Evolutionary conservation across 352 stramenopile species (phyloP).

Genomic region (Discostella stelligera): DNA sequence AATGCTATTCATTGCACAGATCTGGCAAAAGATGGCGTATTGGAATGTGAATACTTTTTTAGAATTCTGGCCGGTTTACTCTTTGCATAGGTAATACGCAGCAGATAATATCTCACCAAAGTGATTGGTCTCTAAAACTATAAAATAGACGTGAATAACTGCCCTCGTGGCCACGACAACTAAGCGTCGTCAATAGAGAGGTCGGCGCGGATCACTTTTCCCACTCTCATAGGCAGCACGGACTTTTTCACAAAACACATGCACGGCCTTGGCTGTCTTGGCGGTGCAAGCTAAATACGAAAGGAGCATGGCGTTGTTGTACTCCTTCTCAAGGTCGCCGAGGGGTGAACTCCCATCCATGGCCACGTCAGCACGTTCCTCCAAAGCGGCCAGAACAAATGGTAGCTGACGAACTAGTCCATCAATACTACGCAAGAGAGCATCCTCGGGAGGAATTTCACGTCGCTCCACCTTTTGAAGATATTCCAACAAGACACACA

Average conservation of each 20-base stretch:
- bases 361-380: slow-evolving; percentile 3
- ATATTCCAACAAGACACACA: slow-evolving; percentile 65
- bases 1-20: slow-evolving; percentile 94
- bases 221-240: slow-evolving; percentile 28
- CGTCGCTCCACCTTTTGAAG: slow-evolving; percentile 48
- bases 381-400: slow-evolving; percentile 33
- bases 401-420: slow-evolving; percentile 58
- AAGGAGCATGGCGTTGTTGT: slow-evolving; percentile 54
- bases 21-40: slow-evolving; percentile 86
- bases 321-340: slow-evolving; percentile 38
- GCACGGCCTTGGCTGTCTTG: slow-evolving; percentile 59
- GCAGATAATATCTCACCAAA: slow-evolving; percentile 1
- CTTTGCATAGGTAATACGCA: neutral
- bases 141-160: neutral
- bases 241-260: slow-evolving; percentile 74
- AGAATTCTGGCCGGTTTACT: slow-evolving; percentile 81
- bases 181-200: slow-evolving; percentile 10
- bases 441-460: slow-evolving; percentile 28
- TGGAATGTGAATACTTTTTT: slow-evolving; percentile 92
- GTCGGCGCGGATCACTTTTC: slow-evolving; percentile 16
- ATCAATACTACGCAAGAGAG: slow-evolving; percentile 64
- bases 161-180: too few relatives aligned
- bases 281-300: slow-evolving; percentile 63
- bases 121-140: neutral
- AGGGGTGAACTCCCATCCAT: slow-evolving; percentile 23